Conservation (phyloP, 768 basidiomycete species). For the Panellus pusillus region DNA sequence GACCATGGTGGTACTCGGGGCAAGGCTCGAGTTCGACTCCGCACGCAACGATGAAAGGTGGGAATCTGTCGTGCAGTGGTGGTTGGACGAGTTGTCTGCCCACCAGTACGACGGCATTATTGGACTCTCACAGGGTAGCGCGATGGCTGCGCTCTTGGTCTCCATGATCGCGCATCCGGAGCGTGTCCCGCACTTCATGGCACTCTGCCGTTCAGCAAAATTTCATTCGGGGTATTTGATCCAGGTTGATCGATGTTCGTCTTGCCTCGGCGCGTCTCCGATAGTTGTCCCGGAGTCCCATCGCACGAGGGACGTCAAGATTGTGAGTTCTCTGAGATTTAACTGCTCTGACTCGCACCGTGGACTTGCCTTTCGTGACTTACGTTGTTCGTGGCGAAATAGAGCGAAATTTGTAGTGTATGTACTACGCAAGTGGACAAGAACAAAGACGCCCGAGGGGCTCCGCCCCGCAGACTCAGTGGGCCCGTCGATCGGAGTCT, state of each 20-base stretch:
- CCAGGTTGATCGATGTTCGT: conserved; percentile 14
- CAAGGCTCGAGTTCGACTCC: conserved; percentile 12
- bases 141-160: conserved; percentile 23
- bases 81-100: conserved; percentile 23
- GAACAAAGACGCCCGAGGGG: neutral
- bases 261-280: too few species aligned
- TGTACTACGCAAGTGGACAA: conserved; percentile 9
- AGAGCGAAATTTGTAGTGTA: neutral
- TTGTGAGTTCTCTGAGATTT: too few species aligned
- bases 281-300: neutral
- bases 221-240: conserved; percentile 25
- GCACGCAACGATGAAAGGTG: conserved; percentile 8
- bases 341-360: too few species aligned
- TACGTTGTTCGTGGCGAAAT: too few species aligned
- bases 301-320: too few species aligned
- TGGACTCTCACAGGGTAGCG: conserved; percentile 25
- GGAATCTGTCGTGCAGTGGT: conserved; percentile 20
- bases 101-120: conserved; percentile 25
- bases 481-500: too few species aligned
- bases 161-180: conserved; percentile 25
- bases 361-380: too few species aligned
- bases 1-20: conserved; percentile 23
- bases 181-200: conserved; percentile 21
- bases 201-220: conserved; percentile 15
- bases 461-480: too few species aligned